phyloP scores from a whole-genome alignment of 2,329 filamentous ascomycete genomes.

The Pseudocercospora pini-densiflorae region DNA sequence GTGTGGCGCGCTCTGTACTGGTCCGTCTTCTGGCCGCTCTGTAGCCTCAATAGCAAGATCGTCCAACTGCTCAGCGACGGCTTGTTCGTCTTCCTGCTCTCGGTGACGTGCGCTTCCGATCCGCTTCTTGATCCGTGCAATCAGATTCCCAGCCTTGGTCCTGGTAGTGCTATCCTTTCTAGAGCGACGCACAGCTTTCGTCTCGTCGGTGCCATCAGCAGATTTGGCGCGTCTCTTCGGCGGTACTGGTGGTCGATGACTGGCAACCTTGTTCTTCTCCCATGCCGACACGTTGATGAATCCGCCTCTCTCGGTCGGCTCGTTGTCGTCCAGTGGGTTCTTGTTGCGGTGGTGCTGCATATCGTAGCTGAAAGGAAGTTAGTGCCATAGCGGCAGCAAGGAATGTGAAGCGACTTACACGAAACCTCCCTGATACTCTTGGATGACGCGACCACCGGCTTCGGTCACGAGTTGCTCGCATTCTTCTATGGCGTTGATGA shows the following conservation, averaged over 20 bases:
- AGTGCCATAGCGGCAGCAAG: background rate
- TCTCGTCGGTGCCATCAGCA: background rate
- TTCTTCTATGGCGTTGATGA: constrained; percentile 20
- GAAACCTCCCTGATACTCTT: constrained; percentile 30
- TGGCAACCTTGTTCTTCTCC: background rate
- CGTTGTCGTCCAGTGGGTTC: constrained; percentile 17
- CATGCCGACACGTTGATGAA: constrained; percentile 18
- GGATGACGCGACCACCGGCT: constrained; percentile 24
- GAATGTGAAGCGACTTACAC: constrained; percentile 15
- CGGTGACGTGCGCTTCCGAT: background rate
- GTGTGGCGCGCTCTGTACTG: background rate
- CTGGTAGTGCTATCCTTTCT: background rate
- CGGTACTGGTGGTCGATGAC: background rate
- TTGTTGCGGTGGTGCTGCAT: background rate
- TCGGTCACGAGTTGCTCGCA: constrained; percentile 23
- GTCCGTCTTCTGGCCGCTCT: background rate
- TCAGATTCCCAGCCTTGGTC: background rate
- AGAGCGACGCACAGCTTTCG: background rate
- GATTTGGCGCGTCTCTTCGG: background rate
- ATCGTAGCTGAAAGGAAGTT: background rate
- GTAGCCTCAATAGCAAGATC: background rate
- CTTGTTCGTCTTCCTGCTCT: constrained; percentile 5
- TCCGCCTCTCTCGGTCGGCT: constrained; percentile 12
- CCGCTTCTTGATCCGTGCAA: constrained; percentile 5
- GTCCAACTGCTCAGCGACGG: background rate